These are phyloP conservation scores for Fusarium xyrophilum DNA, from an alignment of 2,329 filamentous ascomycete genomes.

Conservation along the genomic window DNA sequence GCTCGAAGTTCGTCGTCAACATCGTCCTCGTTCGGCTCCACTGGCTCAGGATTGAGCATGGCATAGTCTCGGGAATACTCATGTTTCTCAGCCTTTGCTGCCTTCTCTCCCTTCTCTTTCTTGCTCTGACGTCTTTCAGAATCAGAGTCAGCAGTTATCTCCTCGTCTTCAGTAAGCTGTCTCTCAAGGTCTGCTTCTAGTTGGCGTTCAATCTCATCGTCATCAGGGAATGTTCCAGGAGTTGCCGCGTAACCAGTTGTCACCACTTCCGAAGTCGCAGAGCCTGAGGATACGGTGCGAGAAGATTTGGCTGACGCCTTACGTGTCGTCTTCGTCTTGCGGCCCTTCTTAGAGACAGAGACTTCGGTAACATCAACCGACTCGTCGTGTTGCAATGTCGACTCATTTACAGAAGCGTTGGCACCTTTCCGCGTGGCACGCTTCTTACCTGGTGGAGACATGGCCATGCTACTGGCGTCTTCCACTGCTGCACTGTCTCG, in stretches of 20 bases:
- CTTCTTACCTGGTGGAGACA: conserved; percentile 63
- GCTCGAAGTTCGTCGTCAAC: conserved; percentile 60
- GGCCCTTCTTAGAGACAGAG: conserved; percentile 41
- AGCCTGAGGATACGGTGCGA: conserved; percentile 54
- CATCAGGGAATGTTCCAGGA: conserved; percentile 58
- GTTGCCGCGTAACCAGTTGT: conserved; percentile 53
- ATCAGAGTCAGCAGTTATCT: conserved; percentile 55
- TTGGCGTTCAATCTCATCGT: conserved; percentile 71
- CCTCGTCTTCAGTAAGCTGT: conserved; percentile 61
- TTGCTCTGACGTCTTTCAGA: conserved; percentile 50
- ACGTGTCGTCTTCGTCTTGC: conserved; percentile 49
- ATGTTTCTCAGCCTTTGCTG: conserved; percentile 36
- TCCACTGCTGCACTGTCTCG: conserved; percentile 67
- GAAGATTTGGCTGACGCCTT: conserved; percentile 51
- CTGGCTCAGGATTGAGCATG: conserved; percentile 60
- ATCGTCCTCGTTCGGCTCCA: conserved; percentile 54
- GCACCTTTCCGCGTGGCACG: conserved; percentile 59
- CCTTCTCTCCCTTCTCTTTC: conserved; percentile 41
- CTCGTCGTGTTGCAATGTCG: conserved; percentile 48
- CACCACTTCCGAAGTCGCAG: conserved; percentile 60
- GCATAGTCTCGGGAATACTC: conserved; percentile 52
- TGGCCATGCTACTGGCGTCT: conserved; percentile 51
- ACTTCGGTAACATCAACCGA: conserved; percentile 53
- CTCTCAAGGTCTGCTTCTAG: conserved; percentile 70
- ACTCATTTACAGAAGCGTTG: conserved; percentile 54